A percentile compares a stretch with the other conserved stretches of the same genome.
Evolutionary conservation across 352 stramenopile genomes (phyloP).

Genomic region (Plasmopara muralis): DNA sequence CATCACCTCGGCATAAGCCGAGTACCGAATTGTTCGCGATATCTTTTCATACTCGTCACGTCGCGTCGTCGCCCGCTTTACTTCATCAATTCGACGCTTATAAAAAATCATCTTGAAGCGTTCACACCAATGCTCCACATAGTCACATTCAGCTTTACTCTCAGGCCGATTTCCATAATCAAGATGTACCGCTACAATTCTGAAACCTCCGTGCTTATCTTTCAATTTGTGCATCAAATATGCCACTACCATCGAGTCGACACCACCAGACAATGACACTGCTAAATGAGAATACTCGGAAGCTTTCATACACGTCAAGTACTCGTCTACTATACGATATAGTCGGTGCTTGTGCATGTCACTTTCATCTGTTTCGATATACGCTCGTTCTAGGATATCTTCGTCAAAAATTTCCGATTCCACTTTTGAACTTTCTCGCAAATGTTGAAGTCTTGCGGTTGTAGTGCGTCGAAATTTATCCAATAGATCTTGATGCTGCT

Average conservation of each 20-base stretch:
- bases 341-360: slow-evolving; percentile 65
- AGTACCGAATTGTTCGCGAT: slow-evolving; percentile 91
- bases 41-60: slow-evolving; percentile 95
- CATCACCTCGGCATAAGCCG: slow-evolving; percentile 87
- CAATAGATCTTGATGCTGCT: slow-evolving; percentile 53
- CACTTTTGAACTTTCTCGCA: slow-evolving; percentile 20
- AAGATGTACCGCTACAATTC: slow-evolving; percentile 91
- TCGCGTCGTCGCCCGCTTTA: slow-evolving; percentile 86
- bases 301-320: slow-evolving; percentile 44
- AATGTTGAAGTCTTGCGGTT: slow-evolving; percentile 55
- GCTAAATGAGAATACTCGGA: slow-evolving; percentile 45
- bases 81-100: slow-evolving; percentile 87
- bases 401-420: slow-evolving; percentile 34
- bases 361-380: slow-evolving; percentile 56
- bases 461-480: slow-evolving; percentile 83
- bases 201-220: slow-evolving; percentile 41
- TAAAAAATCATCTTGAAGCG: slow-evolving; percentile 74
- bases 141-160: slow-evolving; percentile 88
- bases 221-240: slow-evolving; percentile 87
- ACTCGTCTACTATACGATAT: slow-evolving; percentile 67
- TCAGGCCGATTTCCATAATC: slow-evolving; percentile 96
- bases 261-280: slow-evolving; percentile 91
- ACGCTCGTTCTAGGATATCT: slow-evolving; percentile 64
- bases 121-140: slow-evolving; percentile 87
- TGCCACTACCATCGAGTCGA: slow-evolving; percentile 98